phyloP scores from a whole-genome alignment of 139 green algal species.

The Penium margaritaceum region DNA sequence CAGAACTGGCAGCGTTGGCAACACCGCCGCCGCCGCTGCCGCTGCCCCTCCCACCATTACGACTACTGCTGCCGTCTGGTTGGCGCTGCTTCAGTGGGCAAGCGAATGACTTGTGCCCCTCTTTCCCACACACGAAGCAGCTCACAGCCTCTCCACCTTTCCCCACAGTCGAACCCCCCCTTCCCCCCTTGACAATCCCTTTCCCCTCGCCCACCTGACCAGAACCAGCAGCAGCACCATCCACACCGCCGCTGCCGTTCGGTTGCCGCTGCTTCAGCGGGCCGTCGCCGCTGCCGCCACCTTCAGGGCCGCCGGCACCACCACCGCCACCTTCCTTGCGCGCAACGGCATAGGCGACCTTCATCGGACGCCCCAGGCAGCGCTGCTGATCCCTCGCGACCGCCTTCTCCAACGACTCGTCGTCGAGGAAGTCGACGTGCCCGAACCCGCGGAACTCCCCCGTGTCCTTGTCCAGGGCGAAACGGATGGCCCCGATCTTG shows the following conservation, averaged over 20 bases:
- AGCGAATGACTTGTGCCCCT: conserved; percentile 32
- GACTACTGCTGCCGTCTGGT: too few relatives aligned
- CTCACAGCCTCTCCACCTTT: too few relatives aligned
- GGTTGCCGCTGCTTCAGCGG: background rate
- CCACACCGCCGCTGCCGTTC: too few relatives aligned
- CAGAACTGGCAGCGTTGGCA: too few relatives aligned
- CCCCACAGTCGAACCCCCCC: too few relatives aligned
- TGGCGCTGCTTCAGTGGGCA: too few relatives aligned
- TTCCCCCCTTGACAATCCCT: background rate
- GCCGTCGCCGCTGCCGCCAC: too few relatives aligned
- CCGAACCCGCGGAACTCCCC: conserved; percentile 45
- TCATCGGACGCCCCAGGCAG: conserved; percentile 36
- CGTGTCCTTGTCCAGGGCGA: conserved; percentile 43
- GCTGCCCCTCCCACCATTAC: too few relatives aligned
- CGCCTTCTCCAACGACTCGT: conserved; percentile 37
- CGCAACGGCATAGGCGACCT: conserved; percentile 37
- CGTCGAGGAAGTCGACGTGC: conserved; percentile 42
- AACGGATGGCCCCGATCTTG: conserved; percentile 38
- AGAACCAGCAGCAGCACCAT: background rate
- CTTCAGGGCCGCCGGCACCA: background rate
- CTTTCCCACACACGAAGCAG: conserved; percentile 24
- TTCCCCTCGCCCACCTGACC: background rate
- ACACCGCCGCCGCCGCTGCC: too few relatives aligned
- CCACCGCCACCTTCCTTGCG: conserved; percentile 5
- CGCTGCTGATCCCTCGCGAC: conserved; percentile 27